phyloP scores from a whole-genome alignment of 805 yeast genomes.

The Kuraishia floccosa region DNA sequence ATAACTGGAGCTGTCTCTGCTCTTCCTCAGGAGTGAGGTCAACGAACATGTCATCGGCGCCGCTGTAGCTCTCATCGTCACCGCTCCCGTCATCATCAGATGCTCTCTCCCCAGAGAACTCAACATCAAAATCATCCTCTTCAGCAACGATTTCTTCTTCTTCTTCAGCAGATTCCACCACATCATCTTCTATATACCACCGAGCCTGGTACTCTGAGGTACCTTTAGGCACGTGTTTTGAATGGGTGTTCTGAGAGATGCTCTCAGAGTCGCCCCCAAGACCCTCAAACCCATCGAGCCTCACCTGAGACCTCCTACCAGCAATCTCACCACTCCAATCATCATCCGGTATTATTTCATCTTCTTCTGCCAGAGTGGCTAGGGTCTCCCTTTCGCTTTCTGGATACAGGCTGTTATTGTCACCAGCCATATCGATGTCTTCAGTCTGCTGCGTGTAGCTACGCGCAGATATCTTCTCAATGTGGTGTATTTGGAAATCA shows the following conservation, averaged over 20 bases:
- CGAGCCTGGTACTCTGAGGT: conserved; percentile 68
- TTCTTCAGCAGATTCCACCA: conserved; percentile 24
- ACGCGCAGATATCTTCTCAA: conserved; percentile 36
- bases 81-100: conserved; percentile 15
- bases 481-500: conserved; percentile 65
- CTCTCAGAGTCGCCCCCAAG: conserved; percentile 8
- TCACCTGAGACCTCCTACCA: conserved; percentile 13
- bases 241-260: conserved; percentile 12
- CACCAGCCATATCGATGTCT: conserved; percentile 8
- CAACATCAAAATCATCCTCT: conserved; percentile 22
- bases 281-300: conserved; percentile 15
- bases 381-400: conserved; percentile 40
- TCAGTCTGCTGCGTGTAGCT: conserved; percentile 2
- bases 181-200: conserved; percentile 61
- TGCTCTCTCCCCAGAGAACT: conserved; percentile 22
- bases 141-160: conserved; percentile 30
- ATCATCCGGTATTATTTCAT: conserved; percentile 19
- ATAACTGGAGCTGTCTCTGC: conserved; percentile 59
- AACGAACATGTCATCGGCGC: conserved; percentile 42
- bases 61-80: conserved; percentile 28
- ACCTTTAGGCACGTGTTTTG: conserved; percentile 64
- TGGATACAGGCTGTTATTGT: conserved; percentile 14
- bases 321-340: conserved; percentile 21
- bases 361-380: conserved; percentile 50
- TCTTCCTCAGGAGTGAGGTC: conserved; percentile 80